A percentile compares a stretch with the other conserved stretches of the same genome.
Evolutionary conservation across 73 alveolate genomes (phyloP).

Genomic region (Vitrella brassicaformis): DNA sequence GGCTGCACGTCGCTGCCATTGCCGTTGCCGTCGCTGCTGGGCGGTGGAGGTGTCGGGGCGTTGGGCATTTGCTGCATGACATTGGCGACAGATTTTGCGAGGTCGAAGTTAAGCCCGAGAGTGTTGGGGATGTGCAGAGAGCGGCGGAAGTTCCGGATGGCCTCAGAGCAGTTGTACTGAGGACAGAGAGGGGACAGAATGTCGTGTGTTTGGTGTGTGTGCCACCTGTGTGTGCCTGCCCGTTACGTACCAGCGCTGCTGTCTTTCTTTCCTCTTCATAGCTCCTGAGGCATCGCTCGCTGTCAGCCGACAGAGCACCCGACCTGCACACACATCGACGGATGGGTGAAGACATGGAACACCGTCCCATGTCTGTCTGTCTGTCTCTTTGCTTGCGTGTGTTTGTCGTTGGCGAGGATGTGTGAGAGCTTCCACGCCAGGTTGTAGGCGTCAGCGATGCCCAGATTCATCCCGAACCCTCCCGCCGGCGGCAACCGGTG

Average conservation of each 20-base stretch:
- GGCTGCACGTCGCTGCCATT: not conserved
- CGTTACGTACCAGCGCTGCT: not conserved
- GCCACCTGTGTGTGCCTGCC: not conserved
- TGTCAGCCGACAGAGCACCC: not conserved
- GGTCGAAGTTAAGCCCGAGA: not conserved
- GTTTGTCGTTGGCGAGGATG: no score
- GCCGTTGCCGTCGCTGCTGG: not conserved
- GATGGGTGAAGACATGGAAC: not conserved
- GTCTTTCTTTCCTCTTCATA: not conserved
- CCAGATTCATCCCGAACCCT: constrained; percentile 52
- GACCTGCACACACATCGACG: not conserved
- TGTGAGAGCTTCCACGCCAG: constrained; percentile 3
- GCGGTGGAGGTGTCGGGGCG: not conserved
- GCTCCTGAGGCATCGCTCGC: not conserved
- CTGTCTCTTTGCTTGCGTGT: not conserved
- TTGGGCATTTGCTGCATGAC: no score
- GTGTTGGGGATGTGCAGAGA: not conserved
- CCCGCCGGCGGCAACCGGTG: constrained; percentile 58
- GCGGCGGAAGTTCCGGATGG: not conserved
- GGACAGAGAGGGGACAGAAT: not conserved
- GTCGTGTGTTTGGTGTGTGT: not conserved
- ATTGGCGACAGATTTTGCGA: no score
- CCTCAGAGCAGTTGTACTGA: not conserved
- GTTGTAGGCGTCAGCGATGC: constrained; percentile 42
- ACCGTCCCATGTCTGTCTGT: not conserved